Percentiles rank a stretch among this genome's conserved stretches.
These are phyloP conservation scores for Aureobasidium sp. DNA, from an alignment of 2,329 filamentous ascomycete species.

Conservation along the genomic window DNA sequence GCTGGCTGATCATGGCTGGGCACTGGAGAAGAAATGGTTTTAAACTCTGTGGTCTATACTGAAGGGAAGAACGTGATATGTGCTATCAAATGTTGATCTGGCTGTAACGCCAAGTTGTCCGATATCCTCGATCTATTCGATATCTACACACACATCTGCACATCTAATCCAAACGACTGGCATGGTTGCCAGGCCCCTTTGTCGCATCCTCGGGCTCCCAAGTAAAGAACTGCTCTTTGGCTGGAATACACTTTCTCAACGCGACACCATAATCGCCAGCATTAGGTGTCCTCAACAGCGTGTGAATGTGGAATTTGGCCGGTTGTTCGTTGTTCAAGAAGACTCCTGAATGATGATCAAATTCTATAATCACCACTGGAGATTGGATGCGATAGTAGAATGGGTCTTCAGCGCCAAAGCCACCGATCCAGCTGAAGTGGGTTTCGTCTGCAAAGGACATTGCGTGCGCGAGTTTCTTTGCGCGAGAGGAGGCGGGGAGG, in stretches of 20 bases:
- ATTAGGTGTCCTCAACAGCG: conserved; percentile 63
- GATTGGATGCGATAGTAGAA: conserved; percentile 75
- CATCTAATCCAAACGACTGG: background rate
- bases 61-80: too few species aligned
- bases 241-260: conserved; percentile 22
- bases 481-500: conserved; percentile 49
- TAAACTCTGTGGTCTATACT: too few species aligned
- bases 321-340: conserved; percentile 67
- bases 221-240: conserved; percentile 14
- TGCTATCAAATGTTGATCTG: too few species aligned
- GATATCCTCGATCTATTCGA: background rate
- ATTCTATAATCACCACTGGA: conserved; percentile 65
- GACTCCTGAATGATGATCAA: conserved; percentile 73
- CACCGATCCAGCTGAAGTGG: conserved; percentile 73
- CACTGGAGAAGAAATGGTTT: too few species aligned
- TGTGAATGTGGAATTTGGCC: conserved; percentile 73
- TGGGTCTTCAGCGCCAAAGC: conserved; percentile 55
- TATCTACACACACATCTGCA: background rate
- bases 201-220: conserved; percentile 14
- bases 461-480: conserved; percentile 48
- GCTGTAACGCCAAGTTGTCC: too few species aligned
- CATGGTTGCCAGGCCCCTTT: conserved; percentile 10
- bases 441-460: conserved; percentile 56
- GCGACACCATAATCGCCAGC: conserved; percentile 65
- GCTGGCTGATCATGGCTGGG: too few species aligned